Percentiles rank a stretch among this genome's conserved stretches.
Conservation (phyloP, 768 basidiomycete genomes). For the Russula earlei region DNA sequence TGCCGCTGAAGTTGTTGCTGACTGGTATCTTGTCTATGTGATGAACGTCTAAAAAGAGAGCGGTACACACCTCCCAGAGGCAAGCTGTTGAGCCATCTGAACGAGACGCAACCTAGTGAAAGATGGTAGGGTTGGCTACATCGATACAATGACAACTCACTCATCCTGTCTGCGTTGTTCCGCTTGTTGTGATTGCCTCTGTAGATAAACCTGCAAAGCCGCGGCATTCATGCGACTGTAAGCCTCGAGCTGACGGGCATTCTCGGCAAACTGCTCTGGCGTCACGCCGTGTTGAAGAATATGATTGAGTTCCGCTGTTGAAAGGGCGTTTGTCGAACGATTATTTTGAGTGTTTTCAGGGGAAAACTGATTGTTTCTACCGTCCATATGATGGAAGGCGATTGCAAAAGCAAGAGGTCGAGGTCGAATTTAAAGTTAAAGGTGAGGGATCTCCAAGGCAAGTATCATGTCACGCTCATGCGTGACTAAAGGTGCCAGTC, state of each 20-base stretch:
- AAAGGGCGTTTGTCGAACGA: background rate
- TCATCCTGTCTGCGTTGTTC: conserved; percentile 13
- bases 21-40: background rate
- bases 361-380: background rate
- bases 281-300: conserved; percentile 8
- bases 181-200: conserved; percentile 4
- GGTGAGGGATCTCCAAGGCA: no score
- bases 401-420: no score
- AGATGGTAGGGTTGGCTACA: background rate
- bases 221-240: conserved; percentile 10
- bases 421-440: no score
- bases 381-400: background rate
- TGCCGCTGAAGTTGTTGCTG: conserved; percentile 1
- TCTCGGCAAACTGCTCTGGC: conserved; percentile 13
- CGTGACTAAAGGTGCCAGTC: no score
- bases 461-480: no score
- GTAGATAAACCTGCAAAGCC: conserved; percentile 9
- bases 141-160: background rate
- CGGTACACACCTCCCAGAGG: conserved; percentile 1
- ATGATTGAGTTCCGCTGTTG: background rate
- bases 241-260: conserved; percentile 8
- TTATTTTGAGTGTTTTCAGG: background rate
- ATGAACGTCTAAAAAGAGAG: background rate
- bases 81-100: conserved; percentile 12
- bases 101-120: conserved; percentile 4